phyloP scores from a whole-genome alignment of 257 asterid genomes.

The Scutellaria barbata region DNA sequence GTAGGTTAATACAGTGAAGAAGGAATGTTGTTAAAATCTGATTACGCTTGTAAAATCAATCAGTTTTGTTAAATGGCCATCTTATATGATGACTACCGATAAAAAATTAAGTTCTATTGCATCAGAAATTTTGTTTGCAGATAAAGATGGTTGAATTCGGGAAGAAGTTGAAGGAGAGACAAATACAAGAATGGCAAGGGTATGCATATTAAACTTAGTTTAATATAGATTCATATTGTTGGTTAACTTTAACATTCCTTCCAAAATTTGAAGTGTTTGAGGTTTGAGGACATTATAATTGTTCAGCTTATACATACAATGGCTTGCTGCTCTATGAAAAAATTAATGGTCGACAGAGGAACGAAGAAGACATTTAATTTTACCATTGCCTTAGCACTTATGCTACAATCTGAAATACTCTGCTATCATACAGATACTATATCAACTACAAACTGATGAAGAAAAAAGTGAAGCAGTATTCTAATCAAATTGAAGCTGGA shows the following conservation, averaged over 20 bases:
- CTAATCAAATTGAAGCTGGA: constrained; percentile 72
- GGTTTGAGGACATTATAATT: constrained; percentile 4
- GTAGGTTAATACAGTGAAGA: not conserved
- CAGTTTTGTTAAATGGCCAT: too few relatives aligned
- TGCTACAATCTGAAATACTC: constrained; percentile 24
- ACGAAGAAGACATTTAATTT: not conserved
- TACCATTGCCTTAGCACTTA: too few relatives aligned
- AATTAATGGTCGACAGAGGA: not conserved
- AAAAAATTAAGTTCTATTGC: not conserved
- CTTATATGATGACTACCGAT: not conserved
- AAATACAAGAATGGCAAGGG: constrained; percentile 93
- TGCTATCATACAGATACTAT: constrained; percentile 62
- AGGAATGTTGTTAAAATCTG: not conserved
- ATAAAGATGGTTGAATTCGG: constrained; percentile 89
- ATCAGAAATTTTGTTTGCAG: constrained; percentile 36
- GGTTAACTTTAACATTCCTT: constrained; percentile 9
- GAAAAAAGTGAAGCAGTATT: constrained; percentile 83
- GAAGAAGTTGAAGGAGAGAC: constrained; percentile 86
- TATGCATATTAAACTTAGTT: constrained; percentile 34
- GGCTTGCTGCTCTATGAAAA: not conserved
- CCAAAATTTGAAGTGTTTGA: constrained; percentile 21
- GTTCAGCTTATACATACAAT: not conserved
- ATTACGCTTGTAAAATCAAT: constrained; percentile 6
- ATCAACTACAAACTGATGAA: constrained; percentile 97
- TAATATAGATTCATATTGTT: not conserved